Conservation (phyloP, 2,329 filamentous ascomycete genomes). For the Coniella lustricola region DNA sequence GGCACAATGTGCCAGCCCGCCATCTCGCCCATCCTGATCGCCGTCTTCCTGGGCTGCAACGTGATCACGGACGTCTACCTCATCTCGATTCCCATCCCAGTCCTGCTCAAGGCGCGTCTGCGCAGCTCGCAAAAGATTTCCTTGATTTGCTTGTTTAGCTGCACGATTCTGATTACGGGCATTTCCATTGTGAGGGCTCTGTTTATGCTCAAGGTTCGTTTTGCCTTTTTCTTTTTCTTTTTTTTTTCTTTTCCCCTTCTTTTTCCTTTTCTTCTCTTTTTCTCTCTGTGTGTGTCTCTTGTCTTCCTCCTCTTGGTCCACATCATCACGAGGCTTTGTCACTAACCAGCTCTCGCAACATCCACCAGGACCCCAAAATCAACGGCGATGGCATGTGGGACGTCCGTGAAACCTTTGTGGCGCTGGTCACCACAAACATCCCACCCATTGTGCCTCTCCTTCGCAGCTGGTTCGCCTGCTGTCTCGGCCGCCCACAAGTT, state of each 20-base stretch:
- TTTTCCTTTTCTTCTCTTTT: no score
- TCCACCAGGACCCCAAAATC: background rate
- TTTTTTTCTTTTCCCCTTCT: background rate
- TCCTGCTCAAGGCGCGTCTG: conserved; percentile 5
- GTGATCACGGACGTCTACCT: conserved; percentile 15
- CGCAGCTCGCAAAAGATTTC: conserved; percentile 6
- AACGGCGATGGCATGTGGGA: conserved; percentile 13
- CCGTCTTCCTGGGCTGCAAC: conserved; percentile 9
- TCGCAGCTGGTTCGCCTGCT: conserved; percentile 7
- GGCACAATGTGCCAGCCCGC: conserved; percentile 32
- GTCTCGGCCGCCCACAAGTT: background rate
- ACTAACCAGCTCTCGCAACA: no score
- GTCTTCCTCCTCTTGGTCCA: no score
- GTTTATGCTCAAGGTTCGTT: conserved; percentile 5
- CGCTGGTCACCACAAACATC: conserved; percentile 8
- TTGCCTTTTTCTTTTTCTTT: no score
- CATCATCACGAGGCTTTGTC: no score
- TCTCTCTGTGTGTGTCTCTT: no score
- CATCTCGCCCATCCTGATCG: conserved; percentile 6
- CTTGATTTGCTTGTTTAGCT: conserved; percentile 12
- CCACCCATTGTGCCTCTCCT: conserved; percentile 8
- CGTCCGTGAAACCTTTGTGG: conserved; percentile 10
- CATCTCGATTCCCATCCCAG: conserved; percentile 10
- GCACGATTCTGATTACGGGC: conserved; percentile 11
- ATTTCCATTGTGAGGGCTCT: conserved; percentile 7